Evolutionary conservation across 208 protist genomes (phyloP), one percentile per base, ranked within the genome.

Genomic region (Trypanosoma grayi): DNA sequence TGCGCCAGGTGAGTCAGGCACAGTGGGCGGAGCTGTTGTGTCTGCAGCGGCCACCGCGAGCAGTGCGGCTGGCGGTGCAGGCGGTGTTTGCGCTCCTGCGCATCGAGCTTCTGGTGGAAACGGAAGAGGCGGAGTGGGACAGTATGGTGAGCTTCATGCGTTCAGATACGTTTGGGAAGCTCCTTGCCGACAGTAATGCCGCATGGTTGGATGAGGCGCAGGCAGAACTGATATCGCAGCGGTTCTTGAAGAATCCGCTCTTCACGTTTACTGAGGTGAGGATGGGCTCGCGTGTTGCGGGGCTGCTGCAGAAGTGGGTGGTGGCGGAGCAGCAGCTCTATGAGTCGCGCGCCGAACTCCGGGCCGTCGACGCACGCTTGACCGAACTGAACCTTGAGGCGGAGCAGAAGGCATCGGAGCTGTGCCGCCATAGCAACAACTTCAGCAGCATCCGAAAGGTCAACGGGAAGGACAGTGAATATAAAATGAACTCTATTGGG

Each of bases 251-350:
- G 28, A 53, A 64, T 51, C 65, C 55, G 0, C 40, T 57, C 4
- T 70, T 70, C 44, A 28, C 36, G 9, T 58, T 52, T 54, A 33
- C 16, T 6, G 16, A 50, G 10, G 31, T 33, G 39, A 30, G 33
- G 1, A n/a, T 48, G 30, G 20, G 0, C 5, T 52, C 22, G 53
- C 33, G 36, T 25, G 1, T 70, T 43, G 56, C 40, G 13, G 65
- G 37, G 2, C 37, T 70, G 1, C 30, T 70, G 34, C 65, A 64
- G 48, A 70, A 59, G 48, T 70, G 65, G 65, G 50, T 70, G 22
- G 20, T 22, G 16, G 34, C 47, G 10, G 65, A 70, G 30, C 33
- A 64, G 11, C 34, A 63, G 18, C 40, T 63, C 4, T 63, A 59
- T 41, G 30, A 63, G n/a, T 27, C 56, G 33, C 56, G 55, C 20